Base-by-base conservation (phyloP, 2,329 filamentous ascomycete species). In the Tolypocladium pustulatum region DNA sequence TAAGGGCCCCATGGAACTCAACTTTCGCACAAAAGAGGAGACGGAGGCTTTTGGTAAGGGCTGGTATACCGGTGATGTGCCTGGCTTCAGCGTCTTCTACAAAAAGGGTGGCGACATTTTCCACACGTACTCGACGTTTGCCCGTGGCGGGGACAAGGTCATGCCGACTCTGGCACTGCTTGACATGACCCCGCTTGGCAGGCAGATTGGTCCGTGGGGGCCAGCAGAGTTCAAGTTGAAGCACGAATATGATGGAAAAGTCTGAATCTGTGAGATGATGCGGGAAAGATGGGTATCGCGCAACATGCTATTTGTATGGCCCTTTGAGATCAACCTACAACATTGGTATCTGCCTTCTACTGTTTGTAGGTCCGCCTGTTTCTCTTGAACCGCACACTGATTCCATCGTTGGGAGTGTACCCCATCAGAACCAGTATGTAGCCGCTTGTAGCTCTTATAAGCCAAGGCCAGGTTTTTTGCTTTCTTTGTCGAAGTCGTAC, bases 41-140 rank as follows among this genome's bases (percentile, higher is more conserved):
- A 57, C 61, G 8, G 60, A 68, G 22, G 61, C 60, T 13, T 66
- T 68, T 30, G 72, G 65, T 4, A 67, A 66, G 59, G 60, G 58
- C 30, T 66, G 62, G 56, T 65, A 65, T 30, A 64, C 63, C 17
- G 71, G 70, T 1, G 73, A 76, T 41, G 64, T 69, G 25, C 69
- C 72, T 2, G 73, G 72, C 5, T 65, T 73, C 32, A 74, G 73
- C 58, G 68, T 74, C 7, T 76, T 75, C 40, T 61, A 67, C 41
- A 70, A 66, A 58, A 64, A 68, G 12, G 67, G 64, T 4, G 67
- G 67, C 0, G 64, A 68, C 3, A 60, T 75, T 3, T 75, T 71
- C 58, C 71, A 76, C 62, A 74, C 71, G 2, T 76, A 76, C 59
- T 72, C 69, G 32, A 65, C 65, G 1, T 73, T 68, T 63, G 64